Conservation (phyloP, 1,284 basidiomycete species). For the Rhodotorula sp. region DNA sequence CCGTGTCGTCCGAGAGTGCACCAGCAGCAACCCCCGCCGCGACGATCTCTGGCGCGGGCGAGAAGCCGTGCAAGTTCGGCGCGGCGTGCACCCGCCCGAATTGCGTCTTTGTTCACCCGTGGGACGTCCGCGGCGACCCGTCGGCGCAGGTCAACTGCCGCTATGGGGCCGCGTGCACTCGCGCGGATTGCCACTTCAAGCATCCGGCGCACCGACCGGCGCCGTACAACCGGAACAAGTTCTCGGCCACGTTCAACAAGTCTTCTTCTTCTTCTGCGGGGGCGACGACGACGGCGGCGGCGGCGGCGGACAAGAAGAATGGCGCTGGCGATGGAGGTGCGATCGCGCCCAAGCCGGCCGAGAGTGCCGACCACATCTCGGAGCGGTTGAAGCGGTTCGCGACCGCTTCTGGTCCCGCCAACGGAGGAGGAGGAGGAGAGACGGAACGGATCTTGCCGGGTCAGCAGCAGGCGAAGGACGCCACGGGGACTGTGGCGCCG, state of each 20-base stretch:
- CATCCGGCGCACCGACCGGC: slow-evolving; percentile 67
- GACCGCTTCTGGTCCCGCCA: slow-evolving; percentile 1
- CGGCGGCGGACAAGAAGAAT: slow-evolving; percentile 14
- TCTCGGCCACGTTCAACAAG: slow-evolving; percentile 28
- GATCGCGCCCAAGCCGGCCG: slow-evolving; percentile 37
- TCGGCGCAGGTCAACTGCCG: slow-evolving; percentile 56
- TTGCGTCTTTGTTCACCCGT: slow-evolving; percentile 68
- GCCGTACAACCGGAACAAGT: slow-evolving; percentile 21
- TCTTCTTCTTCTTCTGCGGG: slow-evolving; percentile 1
- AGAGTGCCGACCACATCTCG: slow-evolving; percentile 37
- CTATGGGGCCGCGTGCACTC: slow-evolving; percentile 69
- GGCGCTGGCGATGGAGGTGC: neutral
- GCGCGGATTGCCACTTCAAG: slow-evolving; percentile 67
- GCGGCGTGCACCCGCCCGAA: slow-evolving; percentile 68
- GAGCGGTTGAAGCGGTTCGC: slow-evolving; percentile 42
- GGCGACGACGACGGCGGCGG: neutral
- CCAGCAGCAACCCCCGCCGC: neutral
- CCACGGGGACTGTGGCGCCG: neutral
- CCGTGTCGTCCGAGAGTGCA: neutral
- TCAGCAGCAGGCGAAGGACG: neutral
- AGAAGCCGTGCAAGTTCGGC: slow-evolving; percentile 67
- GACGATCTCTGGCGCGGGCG: slow-evolving; percentile 45
- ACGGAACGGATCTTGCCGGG: slow-evolving; percentile 38
- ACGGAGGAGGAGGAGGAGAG: slow-evolving; percentile 1
- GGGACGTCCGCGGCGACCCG: slow-evolving; percentile 44